phyloP scores from a whole-genome alignment of 75 land plant genomes.

The Pseudotsuga menziesii region DNA sequence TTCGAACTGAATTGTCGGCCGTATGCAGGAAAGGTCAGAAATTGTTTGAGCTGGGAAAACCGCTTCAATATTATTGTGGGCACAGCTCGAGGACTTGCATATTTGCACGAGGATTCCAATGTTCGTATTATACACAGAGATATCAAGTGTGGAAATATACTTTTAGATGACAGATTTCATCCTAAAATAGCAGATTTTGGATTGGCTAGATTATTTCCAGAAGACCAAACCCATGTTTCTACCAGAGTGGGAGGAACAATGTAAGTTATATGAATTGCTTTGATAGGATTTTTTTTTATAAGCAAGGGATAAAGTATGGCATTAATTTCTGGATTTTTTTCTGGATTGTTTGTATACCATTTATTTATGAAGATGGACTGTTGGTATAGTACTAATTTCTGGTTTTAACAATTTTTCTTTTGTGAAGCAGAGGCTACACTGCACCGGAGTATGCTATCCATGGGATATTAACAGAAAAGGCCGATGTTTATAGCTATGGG shows the following conservation, averaged over 20 bases:
- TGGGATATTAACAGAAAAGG: slow-evolving; percentile 13
- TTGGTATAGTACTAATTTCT: not conserved
- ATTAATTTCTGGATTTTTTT: no score
- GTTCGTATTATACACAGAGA: slow-evolving; percentile 37
- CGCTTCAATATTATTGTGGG: slow-evolving; percentile 34
- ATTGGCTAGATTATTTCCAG: slow-evolving; percentile 19
- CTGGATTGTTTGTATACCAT: no score
- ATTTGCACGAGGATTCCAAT: slow-evolving; percentile 31
- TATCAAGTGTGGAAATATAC: slow-evolving; percentile 36
- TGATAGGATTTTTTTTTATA: not conserved
- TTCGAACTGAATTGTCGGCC: not conserved
- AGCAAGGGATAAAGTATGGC: no score
- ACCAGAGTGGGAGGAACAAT: slow-evolving; percentile 22
- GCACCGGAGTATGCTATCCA: slow-evolving; percentile 8
- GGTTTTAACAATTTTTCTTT: not conserved
- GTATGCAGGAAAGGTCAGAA: slow-evolving; percentile 21
- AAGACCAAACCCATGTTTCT: slow-evolving; percentile 16
- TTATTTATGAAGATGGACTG: not conserved
- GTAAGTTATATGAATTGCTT: slow-evolving; percentile 3
- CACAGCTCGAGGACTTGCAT: slow-evolving; percentile 30
- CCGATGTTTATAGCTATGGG: slow-evolving; percentile 19
- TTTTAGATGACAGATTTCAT: slow-evolving; percentile 24
- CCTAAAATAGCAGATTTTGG: slow-evolving; percentile 32
- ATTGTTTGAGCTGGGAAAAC: slow-evolving; percentile 15
- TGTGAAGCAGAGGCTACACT: slow-evolving; percentile 1